Evolutionary conservation across 2,329 filamentous ascomycete species (phyloP), one percentile per base, ranked within the genome.

Genomic region (Rhytidhysteron rufulum): DNA sequence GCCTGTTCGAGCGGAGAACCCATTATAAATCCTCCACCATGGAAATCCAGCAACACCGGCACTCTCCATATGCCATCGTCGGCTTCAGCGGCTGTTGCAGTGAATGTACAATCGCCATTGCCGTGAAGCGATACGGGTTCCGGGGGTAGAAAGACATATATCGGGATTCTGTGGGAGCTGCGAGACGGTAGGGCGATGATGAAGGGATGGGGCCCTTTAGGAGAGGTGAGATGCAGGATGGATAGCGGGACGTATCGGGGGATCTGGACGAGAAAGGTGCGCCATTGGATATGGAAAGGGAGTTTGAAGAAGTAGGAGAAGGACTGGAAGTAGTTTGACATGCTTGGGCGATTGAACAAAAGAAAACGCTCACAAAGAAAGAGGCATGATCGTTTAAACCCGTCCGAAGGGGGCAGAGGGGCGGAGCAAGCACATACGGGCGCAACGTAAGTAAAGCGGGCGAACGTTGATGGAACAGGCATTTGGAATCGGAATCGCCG

Each of bases 21-120:
- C 53, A 69, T 63, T 34, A 68, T 66, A 49, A 71, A 70, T 31
- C 67, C 67, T 13, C 67, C 68, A 21, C 68, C 68, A 47, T 69
- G 65, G 42, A 69, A 70, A 44, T 71, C 68, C 37, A 69, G 48
- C 10, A 69, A 55, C 2, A 71, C 58, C 4, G 67, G 67, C 11
- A 64, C 59, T 41, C 50, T 56, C 59, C 59, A 63, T 39, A 60
- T 54, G 9, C 54, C 54, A 24, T 47, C 45, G 4, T 53, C 42
- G n/a, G n/a, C n/a, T 11, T 40, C 50, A 34, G 47, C 30, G 27
- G 48, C 45, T 13, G 35, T 43, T 13, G 44, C 7, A 8, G 31
- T 8, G 8, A 8, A 9, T 27, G 32, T 5, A 34, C 15, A 54
- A 24, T 49, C 49, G 39, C 53, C 35, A 11, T 31, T 44, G 31